phyloP scores from a whole-genome alignment of 371 early-diverging fungal genomes.

The Conidiobolus incongruus region DNA sequence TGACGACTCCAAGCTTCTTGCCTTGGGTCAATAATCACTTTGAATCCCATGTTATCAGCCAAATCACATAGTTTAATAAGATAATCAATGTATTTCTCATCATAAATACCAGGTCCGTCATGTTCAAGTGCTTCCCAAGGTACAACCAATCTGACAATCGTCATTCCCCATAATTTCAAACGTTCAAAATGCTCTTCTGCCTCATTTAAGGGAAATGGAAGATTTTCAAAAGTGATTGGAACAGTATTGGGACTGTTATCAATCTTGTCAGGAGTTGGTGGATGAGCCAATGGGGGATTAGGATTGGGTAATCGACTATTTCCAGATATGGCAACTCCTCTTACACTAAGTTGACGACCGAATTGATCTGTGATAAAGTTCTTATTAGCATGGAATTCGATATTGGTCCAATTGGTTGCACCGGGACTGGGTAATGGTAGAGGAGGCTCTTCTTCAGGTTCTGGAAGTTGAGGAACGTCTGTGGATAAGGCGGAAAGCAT shows the following conservation, averaged over 20 bases:
- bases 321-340: conserved; percentile 30
- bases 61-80: conserved; percentile 31
- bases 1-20: conserved; percentile 56
- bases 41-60: conserved; percentile 37
- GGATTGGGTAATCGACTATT: conserved; percentile 23
- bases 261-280: conserved; percentile 6
- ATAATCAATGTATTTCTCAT: conserved; percentile 61
- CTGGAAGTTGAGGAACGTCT: no score
- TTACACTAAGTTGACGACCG: conserved; percentile 17
- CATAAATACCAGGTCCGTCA: conserved; percentile 60
- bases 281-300: conserved; percentile 4
- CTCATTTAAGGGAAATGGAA: conserved; percentile 62
- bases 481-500: no score
- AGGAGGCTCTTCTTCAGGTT: no score
- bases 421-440: neutral
- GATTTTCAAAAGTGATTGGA: conserved; percentile 33
- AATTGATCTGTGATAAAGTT: conserved; percentile 16
- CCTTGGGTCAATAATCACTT: conserved; percentile 63
- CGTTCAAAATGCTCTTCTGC: conserved; percentile 58
- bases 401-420: neutral
- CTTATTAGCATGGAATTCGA: neutral
- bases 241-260: no score
- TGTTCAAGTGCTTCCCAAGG: conserved; percentile 80
- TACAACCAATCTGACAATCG: conserved; percentile 44
- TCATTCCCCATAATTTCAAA: conserved; percentile 54